Evolutionary conservation across 2,329 filamentous ascomycete genomes (phyloP), one percentile per base, ranked within the genome.

Genomic region (Paraconiothyrium brasiliense): DNA sequence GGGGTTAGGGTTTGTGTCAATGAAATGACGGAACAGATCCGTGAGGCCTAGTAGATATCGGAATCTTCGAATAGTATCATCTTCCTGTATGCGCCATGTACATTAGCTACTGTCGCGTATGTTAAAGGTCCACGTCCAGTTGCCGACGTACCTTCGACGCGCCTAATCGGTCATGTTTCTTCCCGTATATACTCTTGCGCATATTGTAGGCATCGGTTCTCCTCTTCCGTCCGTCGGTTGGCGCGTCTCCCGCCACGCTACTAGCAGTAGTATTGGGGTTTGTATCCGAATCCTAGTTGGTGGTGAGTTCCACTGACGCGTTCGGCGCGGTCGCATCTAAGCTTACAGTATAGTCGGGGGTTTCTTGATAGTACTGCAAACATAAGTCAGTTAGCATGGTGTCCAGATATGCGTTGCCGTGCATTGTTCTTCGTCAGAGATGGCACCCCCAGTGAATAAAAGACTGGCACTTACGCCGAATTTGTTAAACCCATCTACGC

Each of bases 1-100:
- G 16, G 95, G 94, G 75, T 99, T 94, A 5, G 94, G 94, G 75
- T 97, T 99, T 9, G 93, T 93, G 76, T 98, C 94, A 81, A 99
- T 99, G 79, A 99, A 99, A 81, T 99, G 95, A 67, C 96, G 93
- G 83, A 99, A 99, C 22, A 99, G 85, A 74, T 99, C 95, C 16
- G 95, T 99, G 56, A 99, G 84, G 30, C 96, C 96, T 14, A 99
- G 87, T 1, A 99, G 87, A 78, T 99, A 99, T 66, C 93, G 90
- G 78, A 99, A 99, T 76, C 95, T 87, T 70, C 94, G 89, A 74
- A 98, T 92, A 0, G 93, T 96, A 75, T 98, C 94, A 84, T 97
- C 92, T 82, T 97, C 94, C 92, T 94, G 44, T 54, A 58, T 39
- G 51, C 24, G 60, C 13, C 51, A 11, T 41, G 7, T 14, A 14